A percentile compares a stretch with the other conserved stretches of the same genome.
Evolutionary conservation across 257 asterid genomes (phyloP).

Genomic region (Solanum pinnatisectum): DNA sequence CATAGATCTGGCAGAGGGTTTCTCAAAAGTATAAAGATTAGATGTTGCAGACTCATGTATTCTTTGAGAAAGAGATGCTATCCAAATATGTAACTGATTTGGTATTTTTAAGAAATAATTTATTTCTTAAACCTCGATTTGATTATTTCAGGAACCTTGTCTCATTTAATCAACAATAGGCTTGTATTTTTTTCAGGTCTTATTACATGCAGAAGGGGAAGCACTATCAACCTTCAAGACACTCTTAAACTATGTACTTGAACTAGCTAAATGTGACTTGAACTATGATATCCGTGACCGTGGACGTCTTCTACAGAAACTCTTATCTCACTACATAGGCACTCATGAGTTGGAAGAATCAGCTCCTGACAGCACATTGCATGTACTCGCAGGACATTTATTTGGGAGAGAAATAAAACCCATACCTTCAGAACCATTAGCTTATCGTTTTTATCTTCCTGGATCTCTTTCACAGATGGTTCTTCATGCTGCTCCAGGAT

Average conservation of each 20-base stretch:
- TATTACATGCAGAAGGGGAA: slow-evolving; percentile 54
- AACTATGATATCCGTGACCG: slow-evolving; percentile 94
- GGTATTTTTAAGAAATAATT: background rate
- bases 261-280: slow-evolving; percentile 75
- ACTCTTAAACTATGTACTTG: slow-evolving; percentile 55
- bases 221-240: slow-evolving; percentile 28
- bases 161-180: background rate
- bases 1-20: background rate
- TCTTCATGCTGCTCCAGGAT: slow-evolving; percentile 99
- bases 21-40: background rate
- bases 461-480: slow-evolving; percentile 97
- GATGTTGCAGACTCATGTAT: background rate
- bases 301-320: slow-evolving; percentile 55
- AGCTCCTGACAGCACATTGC: slow-evolving; percentile 22
- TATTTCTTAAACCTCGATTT: background rate
- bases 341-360: slow-evolving; percentile 29
- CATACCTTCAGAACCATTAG: slow-evolving; percentile 38
- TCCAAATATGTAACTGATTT: background rate
- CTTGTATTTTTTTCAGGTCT: slow-evolving; percentile 42
- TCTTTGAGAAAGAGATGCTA: background rate
- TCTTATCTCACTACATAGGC: slow-evolving; percentile 38
- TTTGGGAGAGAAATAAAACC: slow-evolving; percentile 49
- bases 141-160: background rate
- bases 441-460: slow-evolving; percentile 78
- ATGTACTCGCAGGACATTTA: slow-evolving; percentile 47